Evolutionary conservation across 2,329 filamentous ascomycete genomes (phyloP).

Genomic region (Verticillium tricorpus): DNA sequence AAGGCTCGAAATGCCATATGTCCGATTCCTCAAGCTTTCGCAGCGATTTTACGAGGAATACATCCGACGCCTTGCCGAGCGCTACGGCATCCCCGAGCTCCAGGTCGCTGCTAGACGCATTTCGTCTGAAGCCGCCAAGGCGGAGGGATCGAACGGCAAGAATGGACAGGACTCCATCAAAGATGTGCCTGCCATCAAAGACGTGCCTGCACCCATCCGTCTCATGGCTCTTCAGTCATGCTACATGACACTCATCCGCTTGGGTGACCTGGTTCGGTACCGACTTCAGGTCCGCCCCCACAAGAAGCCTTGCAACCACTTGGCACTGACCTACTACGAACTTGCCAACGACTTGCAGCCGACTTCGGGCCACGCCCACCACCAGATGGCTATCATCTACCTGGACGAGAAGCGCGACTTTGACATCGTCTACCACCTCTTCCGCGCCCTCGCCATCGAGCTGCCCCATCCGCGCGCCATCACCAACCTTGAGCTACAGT

Average conservation of each 20-base stretch:
- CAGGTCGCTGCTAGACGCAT: slow-evolving; percentile 37
- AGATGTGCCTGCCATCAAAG: slow-evolving; percentile 39
- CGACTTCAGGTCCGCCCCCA: slow-evolving; percentile 63
- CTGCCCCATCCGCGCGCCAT: slow-evolving; percentile 71
- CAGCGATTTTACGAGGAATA: slow-evolving; percentile 86
- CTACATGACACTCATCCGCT: slow-evolving; percentile 76
- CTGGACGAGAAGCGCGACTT: slow-evolving; percentile 75
- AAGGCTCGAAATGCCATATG: slow-evolving; percentile 77
- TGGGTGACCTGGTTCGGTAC: slow-evolving; percentile 89
- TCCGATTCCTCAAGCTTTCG: slow-evolving; percentile 79
- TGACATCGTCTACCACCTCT: slow-evolving; percentile 83
- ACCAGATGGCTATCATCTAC: slow-evolving; percentile 86
- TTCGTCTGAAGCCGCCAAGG: slow-evolving; percentile 18
- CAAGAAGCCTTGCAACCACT: slow-evolving; percentile 72
- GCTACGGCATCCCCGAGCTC: slow-evolving; percentile 50
- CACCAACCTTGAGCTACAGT: slow-evolving; percentile 75
- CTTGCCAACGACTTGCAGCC: slow-evolving; percentile 77
- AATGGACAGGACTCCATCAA: slow-evolving; percentile 36
- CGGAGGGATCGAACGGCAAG: background rate
- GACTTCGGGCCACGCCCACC: slow-evolving; percentile 74
- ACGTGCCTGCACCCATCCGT: slow-evolving; percentile 45
- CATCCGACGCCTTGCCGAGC: slow-evolving; percentile 68
- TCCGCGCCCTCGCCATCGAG: slow-evolving; percentile 72
- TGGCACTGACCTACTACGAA: slow-evolving; percentile 78
- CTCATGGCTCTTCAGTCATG: slow-evolving; percentile 67